Percentiles rank a stretch among this genome's conserved stretches.
Conservation (phyloP, 1,139 yeast genomes). For the Blastobotrys ciferrii region DNA sequence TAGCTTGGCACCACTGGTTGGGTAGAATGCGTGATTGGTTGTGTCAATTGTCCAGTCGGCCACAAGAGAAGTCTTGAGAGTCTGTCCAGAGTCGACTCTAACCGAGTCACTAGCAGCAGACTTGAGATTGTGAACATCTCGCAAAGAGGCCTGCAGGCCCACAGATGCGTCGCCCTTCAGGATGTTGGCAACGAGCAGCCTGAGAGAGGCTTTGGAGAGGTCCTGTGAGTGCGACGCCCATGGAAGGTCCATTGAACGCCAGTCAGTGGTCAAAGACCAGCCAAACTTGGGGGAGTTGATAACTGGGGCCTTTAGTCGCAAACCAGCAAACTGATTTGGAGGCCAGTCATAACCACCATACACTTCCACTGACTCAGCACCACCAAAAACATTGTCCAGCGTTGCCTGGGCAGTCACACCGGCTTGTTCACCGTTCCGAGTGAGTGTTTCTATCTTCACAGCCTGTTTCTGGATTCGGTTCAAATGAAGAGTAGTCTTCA, state of each 20-base stretch:
- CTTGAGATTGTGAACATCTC: slow-evolving; percentile 36
- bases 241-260: slow-evolving; percentile 65
- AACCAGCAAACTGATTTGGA: not conserved
- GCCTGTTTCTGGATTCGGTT: slow-evolving; percentile 8
- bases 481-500: slow-evolving; percentile 20
- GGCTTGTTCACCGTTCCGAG: slow-evolving; percentile 60
- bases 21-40: slow-evolving; percentile 33
- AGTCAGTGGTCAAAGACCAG: slow-evolving; percentile 50
- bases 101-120: slow-evolving; percentile 41
- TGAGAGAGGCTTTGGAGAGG: slow-evolving; percentile 37
- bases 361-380: slow-evolving; percentile 25
- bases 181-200: slow-evolving; percentile 33
- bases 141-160: slow-evolving; percentile 55
- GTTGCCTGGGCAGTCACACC: slow-evolving; percentile 32
- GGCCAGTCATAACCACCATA: slow-evolving; percentile 17
- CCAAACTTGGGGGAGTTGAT: slow-evolving; percentile 49
- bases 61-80: slow-evolving; percentile 37
- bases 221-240: slow-evolving; percentile 43
- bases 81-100: slow-evolving; percentile 40
- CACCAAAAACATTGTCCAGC: slow-evolving; percentile 26
- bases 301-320: slow-evolving; percentile 45
- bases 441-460: slow-evolving; percentile 17
- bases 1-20: slow-evolving; percentile 51
- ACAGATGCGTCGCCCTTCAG: slow-evolving; percentile 42
- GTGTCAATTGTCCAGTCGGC: slow-evolving; percentile 34